Evolutionary conservation across 495 filamentous ascomycete genomes (phyloP), one percentile per base, ranked within the genome.

Genomic region (Penicillium malachiteum): DNA sequence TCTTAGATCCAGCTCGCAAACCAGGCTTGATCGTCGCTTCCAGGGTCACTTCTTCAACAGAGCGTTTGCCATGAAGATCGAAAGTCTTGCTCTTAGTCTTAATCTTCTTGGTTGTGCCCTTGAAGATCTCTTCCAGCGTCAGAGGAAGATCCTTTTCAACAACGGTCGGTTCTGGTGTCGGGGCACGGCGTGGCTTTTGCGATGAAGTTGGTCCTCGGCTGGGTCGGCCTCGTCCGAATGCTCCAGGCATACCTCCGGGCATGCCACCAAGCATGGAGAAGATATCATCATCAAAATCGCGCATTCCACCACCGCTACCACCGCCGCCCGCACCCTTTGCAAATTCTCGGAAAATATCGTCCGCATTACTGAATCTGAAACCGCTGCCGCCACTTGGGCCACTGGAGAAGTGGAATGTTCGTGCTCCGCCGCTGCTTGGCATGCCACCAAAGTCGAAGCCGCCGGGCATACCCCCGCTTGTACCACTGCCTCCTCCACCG

Each of bases 11-110:
- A 54, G 92, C 89, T 71, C 96, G 95, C 70, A 96, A 80, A 43
- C 94, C 94, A 32, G 90, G 88, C 75, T 97, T 96, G 72, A 97
- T 95, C 50, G 87, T 87, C 54, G 97, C 93, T 67, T 96, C 91
- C 16, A 98, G 71, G 8, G 96, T 89, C 55, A 91, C 88, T 55
- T 98, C 95, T 54, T 92, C 87, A 4, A 87, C 87, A 31, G 78
- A 92, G 59, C 88, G 84, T 75, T 92, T 96, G 41, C 91, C 90
- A 26, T 81, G 89, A 4, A 73, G 62, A 71, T 98, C 94, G 62
- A 91, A 97, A 34, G 84, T 89, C 81, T 97, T 97, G 62, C 91
- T 86, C 82, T 96, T 96, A 44, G 96, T 95, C 71, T 90, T 93
- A 76, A 98, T 90, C 79, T 95, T 96, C 82, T 98, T 98, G 12